phyloP scores from a whole-genome alignment of 2,329 filamentous ascomycete genomes.

The Pezicula carpinea region DNA sequence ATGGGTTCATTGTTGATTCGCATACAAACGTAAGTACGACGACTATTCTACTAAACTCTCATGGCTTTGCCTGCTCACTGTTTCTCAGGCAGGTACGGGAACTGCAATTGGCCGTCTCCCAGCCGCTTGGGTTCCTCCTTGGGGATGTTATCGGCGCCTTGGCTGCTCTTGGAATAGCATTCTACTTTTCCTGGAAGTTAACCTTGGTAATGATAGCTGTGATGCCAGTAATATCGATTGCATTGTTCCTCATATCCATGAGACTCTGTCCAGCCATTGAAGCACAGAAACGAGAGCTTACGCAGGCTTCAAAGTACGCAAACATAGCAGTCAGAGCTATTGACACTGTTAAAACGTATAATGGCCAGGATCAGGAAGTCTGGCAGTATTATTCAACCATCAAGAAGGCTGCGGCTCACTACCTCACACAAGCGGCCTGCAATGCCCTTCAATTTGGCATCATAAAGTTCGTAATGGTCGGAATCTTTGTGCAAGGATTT shows the following conservation, averaged over 20 bases:
- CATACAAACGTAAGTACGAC: conserved; percentile 63
- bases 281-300: conserved; percentile 63
- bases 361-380: conserved; percentile 66
- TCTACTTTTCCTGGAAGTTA: conserved; percentile 79
- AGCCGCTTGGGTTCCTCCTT: conserved; percentile 68
- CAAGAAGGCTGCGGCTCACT: conserved; percentile 54
- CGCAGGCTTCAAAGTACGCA: conserved; percentile 65
- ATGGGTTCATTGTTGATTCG: conserved; percentile 65
- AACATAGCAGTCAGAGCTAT: conserved; percentile 69
- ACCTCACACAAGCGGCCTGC: conserved; percentile 62
- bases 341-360: conserved; percentile 82
- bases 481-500: conserved; percentile 83
- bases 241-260: conserved; percentile 56
- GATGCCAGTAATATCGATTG: conserved; percentile 60
- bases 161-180: conserved; percentile 64
- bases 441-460: conserved; percentile 70
- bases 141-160: conserved; percentile 60
- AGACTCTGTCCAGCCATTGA: conserved; percentile 62
- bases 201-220: conserved; percentile 74
- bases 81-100: conserved; percentile 69
- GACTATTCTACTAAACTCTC: neutral
- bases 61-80: conserved; percentile 14
- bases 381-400: conserved; percentile 59
- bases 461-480: conserved; percentile 68
- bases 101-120: conserved; percentile 73